Evolutionary conservation across 805 yeast species (phyloP).

Genomic region (Candida odintsovae): DNA sequence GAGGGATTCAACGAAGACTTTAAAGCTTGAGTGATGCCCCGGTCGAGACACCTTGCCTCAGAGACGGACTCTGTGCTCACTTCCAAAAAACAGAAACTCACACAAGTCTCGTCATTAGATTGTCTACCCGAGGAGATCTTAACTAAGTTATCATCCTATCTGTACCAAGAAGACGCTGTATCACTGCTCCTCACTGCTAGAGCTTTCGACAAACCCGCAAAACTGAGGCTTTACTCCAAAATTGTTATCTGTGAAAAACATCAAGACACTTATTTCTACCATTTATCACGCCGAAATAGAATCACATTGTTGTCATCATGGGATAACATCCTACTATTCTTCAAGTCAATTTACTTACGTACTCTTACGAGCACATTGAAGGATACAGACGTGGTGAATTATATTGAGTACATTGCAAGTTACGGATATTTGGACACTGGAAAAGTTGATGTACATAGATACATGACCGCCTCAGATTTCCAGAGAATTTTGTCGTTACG

Average conservation of each 20-base stretch:
- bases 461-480: conserved; percentile 9
- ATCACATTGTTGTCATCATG: conserved; percentile 16
- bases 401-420: conserved; percentile 17
- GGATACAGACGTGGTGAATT: conserved; percentile 4
- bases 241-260: conserved; percentile 21
- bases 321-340: conserved; percentile 14
- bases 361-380: not conserved
- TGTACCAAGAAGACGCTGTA: conserved; percentile 16
- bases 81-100: not conserved
- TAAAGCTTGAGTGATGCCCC: too few relatives aligned
- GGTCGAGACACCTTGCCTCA: too few relatives aligned
- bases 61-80: not conserved
- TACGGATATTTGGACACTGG: conserved; percentile 20
- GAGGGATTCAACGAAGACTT: too few relatives aligned
- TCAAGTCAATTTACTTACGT: conserved; percentile 10
- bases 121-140: conserved; percentile 17
- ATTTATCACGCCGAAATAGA: conserved; percentile 5
- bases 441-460: conserved; percentile 13
- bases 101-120: conserved; percentile 1
- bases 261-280: conserved; percentile 16
- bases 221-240: conserved; percentile 16
- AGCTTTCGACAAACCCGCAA: conserved; percentile 11
- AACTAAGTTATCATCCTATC: conserved; percentile 5
- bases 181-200: conserved; percentile 9
- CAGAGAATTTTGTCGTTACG: conserved; percentile 13